phyloP scores from a whole-genome alignment of 163 green algal species.

The Coccomyxa subellipsoidea region DNA sequence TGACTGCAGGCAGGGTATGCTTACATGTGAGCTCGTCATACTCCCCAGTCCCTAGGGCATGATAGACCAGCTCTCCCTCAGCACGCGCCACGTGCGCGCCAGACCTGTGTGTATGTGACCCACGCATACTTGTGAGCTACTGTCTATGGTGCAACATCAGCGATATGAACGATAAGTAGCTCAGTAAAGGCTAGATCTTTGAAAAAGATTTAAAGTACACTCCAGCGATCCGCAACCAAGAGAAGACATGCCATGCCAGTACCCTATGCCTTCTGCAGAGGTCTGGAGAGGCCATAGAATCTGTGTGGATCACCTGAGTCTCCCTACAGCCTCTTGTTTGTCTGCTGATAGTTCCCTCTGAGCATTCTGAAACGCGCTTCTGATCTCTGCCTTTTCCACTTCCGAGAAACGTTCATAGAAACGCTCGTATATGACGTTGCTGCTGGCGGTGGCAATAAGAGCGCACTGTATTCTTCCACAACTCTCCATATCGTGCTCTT shows the following conservation, averaged over 20 bases:
- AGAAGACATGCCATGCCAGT: no score
- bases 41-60: conserved; percentile 69
- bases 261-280: not conserved
- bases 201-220: no score
- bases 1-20: conserved; percentile 6
- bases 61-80: conserved; percentile 64
- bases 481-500: not conserved
- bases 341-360: not conserved
- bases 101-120: conserved; percentile 43
- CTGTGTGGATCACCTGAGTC: no score
- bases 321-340: not conserved
- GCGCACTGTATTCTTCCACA: conserved; percentile 55
- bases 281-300: no score
- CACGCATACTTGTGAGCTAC: no score
- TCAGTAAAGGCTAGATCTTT: no score
- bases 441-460: conserved; percentile 50
- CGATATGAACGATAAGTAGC: no score
- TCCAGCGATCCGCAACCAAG: no score
- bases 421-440: conserved; percentile 75
- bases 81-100: conserved; percentile 53
- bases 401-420: conserved; percentile 75
- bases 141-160: no score
- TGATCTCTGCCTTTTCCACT: conserved; percentile 73
- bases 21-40: conserved; percentile 80
- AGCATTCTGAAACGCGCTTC: conserved; percentile 44